phyloP scores from a whole-genome alignment of 2,329 filamentous ascomycete species.

The Setomelanomma holmii region DNA sequence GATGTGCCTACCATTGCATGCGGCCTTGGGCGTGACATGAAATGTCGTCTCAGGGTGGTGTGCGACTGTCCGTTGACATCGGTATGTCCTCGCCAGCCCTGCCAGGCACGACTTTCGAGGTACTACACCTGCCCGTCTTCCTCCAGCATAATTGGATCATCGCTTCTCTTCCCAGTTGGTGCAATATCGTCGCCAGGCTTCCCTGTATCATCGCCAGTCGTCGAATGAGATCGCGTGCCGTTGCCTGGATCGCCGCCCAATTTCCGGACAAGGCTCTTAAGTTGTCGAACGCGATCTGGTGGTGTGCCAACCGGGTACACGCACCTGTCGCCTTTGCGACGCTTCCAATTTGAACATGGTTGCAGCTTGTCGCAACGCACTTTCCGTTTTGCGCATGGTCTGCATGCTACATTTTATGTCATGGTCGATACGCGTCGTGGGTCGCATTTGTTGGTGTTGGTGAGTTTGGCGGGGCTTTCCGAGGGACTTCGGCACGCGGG shows the following conservation, averaged over 20 bases:
- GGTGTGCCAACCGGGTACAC: not conserved
- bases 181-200: not conserved
- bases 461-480: not conserved
- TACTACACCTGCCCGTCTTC: not conserved
- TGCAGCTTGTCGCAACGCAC: not conserved
- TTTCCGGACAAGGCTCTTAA: not conserved
- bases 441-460: not conserved
- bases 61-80: not conserved
- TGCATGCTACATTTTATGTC: not conserved
- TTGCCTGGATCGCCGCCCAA: not conserved
- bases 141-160: not conserved
- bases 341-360: conserved; percentile 1
- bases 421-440: too few relatives aligned
- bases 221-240: not conserved
- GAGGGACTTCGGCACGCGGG: too few relatives aligned
- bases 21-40: not conserved
- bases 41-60: not conserved
- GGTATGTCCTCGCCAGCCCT: not conserved
- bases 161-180: not conserved
- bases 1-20: not conserved
- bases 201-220: not conserved
- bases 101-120: not conserved
- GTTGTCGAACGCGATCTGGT: not conserved
- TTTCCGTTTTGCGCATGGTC: not conserved
- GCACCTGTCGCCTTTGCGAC: not conserved